phyloP scores from a whole-genome alignment of 305 asterid species.

The Fraxinus greggii region DNA sequence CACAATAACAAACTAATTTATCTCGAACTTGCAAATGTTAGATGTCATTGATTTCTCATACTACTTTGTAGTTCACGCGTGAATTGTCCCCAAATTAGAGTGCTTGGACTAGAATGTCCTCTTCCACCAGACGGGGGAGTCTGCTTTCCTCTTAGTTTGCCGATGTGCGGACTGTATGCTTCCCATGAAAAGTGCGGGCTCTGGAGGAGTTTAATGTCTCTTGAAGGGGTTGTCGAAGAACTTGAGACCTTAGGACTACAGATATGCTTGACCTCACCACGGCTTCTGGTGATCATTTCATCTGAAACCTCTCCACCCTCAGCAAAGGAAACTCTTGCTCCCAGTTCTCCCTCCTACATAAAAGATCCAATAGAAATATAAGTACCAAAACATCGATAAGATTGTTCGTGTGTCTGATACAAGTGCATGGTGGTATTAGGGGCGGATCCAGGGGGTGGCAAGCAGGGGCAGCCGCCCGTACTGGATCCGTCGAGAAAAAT shows the following conservation, averaged over 20 bases:
- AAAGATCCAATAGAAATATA: not conserved
- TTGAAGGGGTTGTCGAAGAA: constrained; percentile 54
- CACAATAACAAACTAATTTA: constrained; percentile 16
- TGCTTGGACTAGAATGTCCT: constrained; percentile 44
- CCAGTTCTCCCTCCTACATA: constrained; percentile 59
- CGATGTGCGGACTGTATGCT: constrained; percentile 55
- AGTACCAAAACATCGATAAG: not conserved
- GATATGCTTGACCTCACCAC: constrained; percentile 68
- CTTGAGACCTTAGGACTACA: constrained; percentile 66
- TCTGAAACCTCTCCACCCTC: constrained; percentile 76
- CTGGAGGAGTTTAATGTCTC: constrained; percentile 43
- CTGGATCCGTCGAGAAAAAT: too few species aligned
- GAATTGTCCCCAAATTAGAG: constrained; percentile 53
- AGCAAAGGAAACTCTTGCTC: constrained; percentile 40
- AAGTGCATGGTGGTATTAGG: not conserved
- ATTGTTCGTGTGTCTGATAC: not conserved
- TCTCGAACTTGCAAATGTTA: constrained; percentile 1
- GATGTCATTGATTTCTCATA: not conserved
- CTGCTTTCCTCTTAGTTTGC: constrained; percentile 46
- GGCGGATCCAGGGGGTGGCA: too few species aligned
- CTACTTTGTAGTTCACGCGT: constrained; percentile 24
- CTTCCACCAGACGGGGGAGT: constrained; percentile 37
- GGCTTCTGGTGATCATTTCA: constrained; percentile 72
- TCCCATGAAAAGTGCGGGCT: constrained; percentile 57
- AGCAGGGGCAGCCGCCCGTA: too few species aligned